phyloP scores from a whole-genome alignment of 2,329 filamentous ascomycete species.

The Chaetoscypha palmicola region DNA sequence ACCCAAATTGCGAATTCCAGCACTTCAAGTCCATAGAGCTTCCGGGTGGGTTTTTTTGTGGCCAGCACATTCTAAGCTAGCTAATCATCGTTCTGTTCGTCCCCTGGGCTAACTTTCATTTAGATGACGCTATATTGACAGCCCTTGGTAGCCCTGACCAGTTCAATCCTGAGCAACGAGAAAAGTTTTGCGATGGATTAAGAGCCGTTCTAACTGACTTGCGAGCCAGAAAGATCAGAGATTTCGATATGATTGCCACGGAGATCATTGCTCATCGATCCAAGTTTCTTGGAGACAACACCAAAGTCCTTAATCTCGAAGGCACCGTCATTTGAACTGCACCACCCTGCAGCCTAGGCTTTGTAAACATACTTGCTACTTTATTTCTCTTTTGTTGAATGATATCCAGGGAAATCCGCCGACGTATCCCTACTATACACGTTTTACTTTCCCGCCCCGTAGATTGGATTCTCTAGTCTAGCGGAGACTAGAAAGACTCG shows the following conservation, averaged over 20 bases:
- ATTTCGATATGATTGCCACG: constrained; percentile 60
- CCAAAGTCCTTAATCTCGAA: constrained; percentile 55
- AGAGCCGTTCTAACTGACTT: constrained; percentile 53
- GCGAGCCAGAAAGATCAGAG: constrained; percentile 52
- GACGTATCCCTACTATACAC: neutral
- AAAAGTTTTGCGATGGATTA: constrained; percentile 55
- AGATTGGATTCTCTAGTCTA: neutral
- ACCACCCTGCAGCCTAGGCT: constrained; percentile 11
- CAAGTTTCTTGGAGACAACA: constrained; percentile 56
- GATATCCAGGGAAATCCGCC: neutral
- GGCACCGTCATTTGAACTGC: constrained; percentile 23
- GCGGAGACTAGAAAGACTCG: neutral
- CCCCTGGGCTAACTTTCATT: constrained; percentile 33
- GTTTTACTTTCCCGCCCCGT: neutral
- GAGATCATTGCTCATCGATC: constrained; percentile 62
- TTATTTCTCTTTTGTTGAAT: constrained; percentile 8
- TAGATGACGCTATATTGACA: constrained; percentile 68
- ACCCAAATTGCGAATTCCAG: constrained; percentile 65
- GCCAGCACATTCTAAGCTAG: constrained; percentile 19
- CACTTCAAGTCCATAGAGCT: constrained; percentile 71
- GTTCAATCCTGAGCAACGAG: constrained; percentile 53
- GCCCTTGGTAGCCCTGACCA: constrained; percentile 62
- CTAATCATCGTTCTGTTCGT: constrained; percentile 27
- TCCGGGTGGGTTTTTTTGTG: constrained; percentile 49
- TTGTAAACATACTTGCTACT: constrained; percentile 23